These are phyloP conservation scores for Ustilago bromivora DNA, from an alignment of 1,284 basidiomycete species.

Conservation along the genomic window DNA sequence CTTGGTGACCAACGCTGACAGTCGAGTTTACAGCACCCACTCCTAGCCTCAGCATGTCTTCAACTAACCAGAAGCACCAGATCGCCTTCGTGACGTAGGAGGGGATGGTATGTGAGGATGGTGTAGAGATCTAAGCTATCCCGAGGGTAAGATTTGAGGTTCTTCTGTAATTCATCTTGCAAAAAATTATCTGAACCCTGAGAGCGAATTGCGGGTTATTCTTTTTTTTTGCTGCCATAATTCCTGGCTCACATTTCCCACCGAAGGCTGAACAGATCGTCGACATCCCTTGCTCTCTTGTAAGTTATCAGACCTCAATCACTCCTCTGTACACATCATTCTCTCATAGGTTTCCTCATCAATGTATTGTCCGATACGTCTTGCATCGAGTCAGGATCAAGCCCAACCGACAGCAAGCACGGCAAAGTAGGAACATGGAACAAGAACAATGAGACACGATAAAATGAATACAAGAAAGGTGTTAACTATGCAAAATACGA, in stretches of 20 bases:
- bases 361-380: constrained; percentile 30
- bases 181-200: constrained; percentile 7
- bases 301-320: not conserved
- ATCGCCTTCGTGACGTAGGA: not conserved
- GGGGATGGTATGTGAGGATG: not conserved
- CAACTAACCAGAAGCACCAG: not conserved
- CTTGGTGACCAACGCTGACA: not conserved
- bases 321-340: not conserved
- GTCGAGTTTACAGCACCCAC: not conserved
- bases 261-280: not conserved
- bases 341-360: not conserved
- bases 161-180: not conserved
- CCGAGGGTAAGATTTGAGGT: not conserved
- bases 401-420: constrained; percentile 9
- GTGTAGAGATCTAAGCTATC: not conserved
- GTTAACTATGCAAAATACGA: constrained; percentile 1
- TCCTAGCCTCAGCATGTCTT: constrained; percentile 7
- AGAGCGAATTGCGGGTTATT: not conserved
- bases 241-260: not conserved
- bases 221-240: constrained; percentile 1
- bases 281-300: not conserved
- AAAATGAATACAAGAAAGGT: not conserved
- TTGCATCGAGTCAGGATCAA: not conserved
- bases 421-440: constrained; percentile 9
- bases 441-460: not conserved